These are phyloP conservation scores for Arachis hypogaea DNA, from an alignment of 306 rosid genomes.

Conservation along the genomic window DNA sequence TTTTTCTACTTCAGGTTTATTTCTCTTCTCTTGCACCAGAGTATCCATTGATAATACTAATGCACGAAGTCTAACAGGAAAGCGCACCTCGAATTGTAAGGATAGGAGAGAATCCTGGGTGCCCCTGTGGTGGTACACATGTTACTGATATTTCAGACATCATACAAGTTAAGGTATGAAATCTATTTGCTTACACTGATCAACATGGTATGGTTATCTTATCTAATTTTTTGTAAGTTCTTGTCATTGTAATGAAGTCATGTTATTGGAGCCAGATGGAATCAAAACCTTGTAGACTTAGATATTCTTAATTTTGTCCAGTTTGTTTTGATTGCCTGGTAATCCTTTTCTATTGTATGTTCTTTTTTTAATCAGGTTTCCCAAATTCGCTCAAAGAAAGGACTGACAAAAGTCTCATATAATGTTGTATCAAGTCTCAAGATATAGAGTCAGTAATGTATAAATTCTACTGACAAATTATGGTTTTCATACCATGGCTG, in stretches of 20 bases:
- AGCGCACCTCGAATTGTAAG: conserved; percentile 73
- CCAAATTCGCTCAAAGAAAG: conserved; percentile 72
- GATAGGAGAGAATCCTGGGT: conserved; percentile 60
- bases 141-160: conserved; percentile 73
- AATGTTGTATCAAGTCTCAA: conserved; percentile 45
- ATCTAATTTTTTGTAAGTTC: neutral
- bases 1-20: neutral
- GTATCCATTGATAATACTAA: conserved; percentile 38
- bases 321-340: conserved; percentile 15
- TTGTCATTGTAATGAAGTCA: conserved; percentile 19
- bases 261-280: neutral
- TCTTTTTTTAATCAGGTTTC: conserved; percentile 55
- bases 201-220: conserved; percentile 1
- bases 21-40: neutral
- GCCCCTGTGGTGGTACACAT: conserved; percentile 88
- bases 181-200: conserved; percentile 25
- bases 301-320: neutral
- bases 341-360: neutral
- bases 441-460: neutral
- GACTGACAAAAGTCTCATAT: conserved; percentile 68
- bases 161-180: conserved; percentile 50
- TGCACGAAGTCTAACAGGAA: conserved; percentile 48
- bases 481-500: conserved; percentile 12
- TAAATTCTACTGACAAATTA: neutral
- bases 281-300: neutral